Conservation (phyloP, 164 flowering plant genomes). For the Dillenia turbinata region DNA sequence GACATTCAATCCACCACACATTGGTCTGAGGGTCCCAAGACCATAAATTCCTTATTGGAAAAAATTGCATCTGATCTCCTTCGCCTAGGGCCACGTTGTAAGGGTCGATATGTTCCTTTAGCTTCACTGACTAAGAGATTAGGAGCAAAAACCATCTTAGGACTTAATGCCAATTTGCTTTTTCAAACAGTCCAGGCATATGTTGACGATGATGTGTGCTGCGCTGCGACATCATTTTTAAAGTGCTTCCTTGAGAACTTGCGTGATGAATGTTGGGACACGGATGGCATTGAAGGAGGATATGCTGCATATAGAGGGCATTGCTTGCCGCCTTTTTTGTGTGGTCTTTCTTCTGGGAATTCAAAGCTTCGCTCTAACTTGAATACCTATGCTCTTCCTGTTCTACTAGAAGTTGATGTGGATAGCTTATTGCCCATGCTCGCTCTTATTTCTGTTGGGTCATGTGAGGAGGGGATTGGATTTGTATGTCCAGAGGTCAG, state of each 20-base stretch:
- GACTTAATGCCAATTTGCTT: constrained; percentile 58
- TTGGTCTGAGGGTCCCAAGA: constrained; percentile 42
- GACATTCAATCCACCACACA: constrained; percentile 62
- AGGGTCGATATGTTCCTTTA: constrained; percentile 93
- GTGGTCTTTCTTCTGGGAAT: constrained; percentile 84
- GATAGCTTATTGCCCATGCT: constrained; percentile 92
- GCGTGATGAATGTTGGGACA: constrained; percentile 93
- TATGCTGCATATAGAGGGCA: constrained; percentile 54
- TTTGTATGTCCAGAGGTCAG: constrained; percentile 29
- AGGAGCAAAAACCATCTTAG: constrained; percentile 72
- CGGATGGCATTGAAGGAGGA: constrained; percentile 83
- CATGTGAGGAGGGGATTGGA: constrained; percentile 27
- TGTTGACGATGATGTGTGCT: constrained; percentile 90
- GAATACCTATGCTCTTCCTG: constrained; percentile 85
- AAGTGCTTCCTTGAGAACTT: constrained; percentile 85
- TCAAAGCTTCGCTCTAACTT: constrained; percentile 85
- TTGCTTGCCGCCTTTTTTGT: constrained; percentile 74
- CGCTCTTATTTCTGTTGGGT: constrained; percentile 52
- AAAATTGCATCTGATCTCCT: constrained; percentile 74
- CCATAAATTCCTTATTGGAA: constrained; percentile 35
- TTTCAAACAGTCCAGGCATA: constrained; percentile 67
- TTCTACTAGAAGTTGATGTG: constrained; percentile 72
- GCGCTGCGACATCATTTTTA: constrained; percentile 84
- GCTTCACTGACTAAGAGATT: constrained; percentile 87
- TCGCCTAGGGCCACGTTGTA: constrained; percentile 79